phyloP scores from a whole-genome alignment of 192 early-diverging fungal genomes.

The Coemansia sp. region DNA sequence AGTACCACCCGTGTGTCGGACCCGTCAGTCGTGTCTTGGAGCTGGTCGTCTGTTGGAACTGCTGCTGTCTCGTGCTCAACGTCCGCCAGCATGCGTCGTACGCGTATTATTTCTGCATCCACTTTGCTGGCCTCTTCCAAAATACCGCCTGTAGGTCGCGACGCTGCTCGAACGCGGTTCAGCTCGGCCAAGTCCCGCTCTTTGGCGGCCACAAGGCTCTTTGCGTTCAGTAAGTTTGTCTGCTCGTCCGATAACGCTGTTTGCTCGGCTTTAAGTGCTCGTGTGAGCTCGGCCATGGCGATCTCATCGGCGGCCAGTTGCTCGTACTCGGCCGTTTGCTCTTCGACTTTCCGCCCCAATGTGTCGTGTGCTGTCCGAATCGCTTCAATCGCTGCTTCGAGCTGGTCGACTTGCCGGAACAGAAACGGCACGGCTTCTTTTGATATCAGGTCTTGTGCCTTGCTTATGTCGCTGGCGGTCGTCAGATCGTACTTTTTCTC shows the following conservation, averaged over 20 bases:
- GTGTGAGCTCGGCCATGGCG: slow-evolving; percentile 27
- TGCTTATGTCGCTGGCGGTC: slow-evolving; percentile 53
- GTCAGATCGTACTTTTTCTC: slow-evolving; percentile 47
- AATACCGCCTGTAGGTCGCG: slow-evolving; percentile 15
- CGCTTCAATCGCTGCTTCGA: slow-evolving; percentile 45
- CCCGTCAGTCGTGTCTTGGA: slow-evolving; percentile 33
- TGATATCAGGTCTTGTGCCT: slow-evolving; percentile 52
- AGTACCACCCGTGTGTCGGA: slow-evolving; percentile 37
- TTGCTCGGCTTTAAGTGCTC: slow-evolving; percentile 26
- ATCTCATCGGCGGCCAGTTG: slow-evolving; percentile 43
- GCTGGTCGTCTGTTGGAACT: slow-evolving; percentile 34
- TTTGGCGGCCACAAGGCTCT: slow-evolving; percentile 41
- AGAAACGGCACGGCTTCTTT: slow-evolving; percentile 54
- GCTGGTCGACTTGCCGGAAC: slow-evolving; percentile 54
- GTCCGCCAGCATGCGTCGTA: slow-evolving; percentile 35
- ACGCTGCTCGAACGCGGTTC: slow-evolving; percentile 18
- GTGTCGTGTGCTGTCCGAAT: slow-evolving; percentile 41
- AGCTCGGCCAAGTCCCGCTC: slow-evolving; percentile 51
- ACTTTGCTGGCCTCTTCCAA: slow-evolving; percentile 40
- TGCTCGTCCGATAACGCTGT: slow-evolving; percentile 34
- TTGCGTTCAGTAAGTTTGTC: slow-evolving; percentile 44
- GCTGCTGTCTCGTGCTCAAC: slow-evolving; percentile 39
- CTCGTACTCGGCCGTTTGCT: slow-evolving; percentile 36
- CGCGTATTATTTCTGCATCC: slow-evolving; percentile 47
- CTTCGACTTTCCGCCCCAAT: slow-evolving; percentile 30